Percentiles rank a stretch among this genome's conserved stretches.
Evolutionary conservation across 1,284 basidiomycete genomes (phyloP).

Genomic region (Peniophora sp.): DNA sequence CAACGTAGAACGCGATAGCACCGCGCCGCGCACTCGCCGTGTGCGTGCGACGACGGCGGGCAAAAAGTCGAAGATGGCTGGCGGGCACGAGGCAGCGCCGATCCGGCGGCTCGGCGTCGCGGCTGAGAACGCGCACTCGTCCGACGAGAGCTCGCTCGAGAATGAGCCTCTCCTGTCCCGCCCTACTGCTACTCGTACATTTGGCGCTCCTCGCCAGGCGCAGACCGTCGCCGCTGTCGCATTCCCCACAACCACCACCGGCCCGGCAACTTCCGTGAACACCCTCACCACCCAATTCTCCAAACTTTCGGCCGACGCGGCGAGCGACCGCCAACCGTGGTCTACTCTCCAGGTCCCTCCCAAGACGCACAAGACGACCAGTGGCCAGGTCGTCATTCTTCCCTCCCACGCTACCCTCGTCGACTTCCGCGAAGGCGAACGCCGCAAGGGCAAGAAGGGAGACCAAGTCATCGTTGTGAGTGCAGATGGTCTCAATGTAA

Average conservation of each 20-base stretch:
- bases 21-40: not conserved
- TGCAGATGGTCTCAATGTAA: slow-evolving; percentile 27
- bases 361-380: slow-evolving; percentile 38
- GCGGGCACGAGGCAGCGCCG: too few species aligned
- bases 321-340: slow-evolving; percentile 24
- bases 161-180: not conserved
- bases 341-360: slow-evolving; percentile 30
- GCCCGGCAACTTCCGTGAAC: too few species aligned
- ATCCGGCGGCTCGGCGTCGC: not conserved
- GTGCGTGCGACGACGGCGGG: not conserved
- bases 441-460: slow-evolving; percentile 36
- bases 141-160: not conserved
- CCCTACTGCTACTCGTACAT: not conserved
- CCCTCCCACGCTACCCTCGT: slow-evolving; percentile 40
- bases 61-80: too few species aligned
- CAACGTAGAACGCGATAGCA: not conserved
- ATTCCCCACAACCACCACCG: not conserved
- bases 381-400: slow-evolving; percentile 40
- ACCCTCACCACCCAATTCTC: not conserved
- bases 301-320: slow-evolving; percentile 4
- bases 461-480: slow-evolving; percentile 38
- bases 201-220: not conserved
- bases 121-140: not conserved
- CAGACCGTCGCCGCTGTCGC: not conserved
- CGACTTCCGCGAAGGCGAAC: slow-evolving; percentile 47